Conservation (phyloP, 1,284 basidiomycete species). For the Naganishia sp. region DNA sequence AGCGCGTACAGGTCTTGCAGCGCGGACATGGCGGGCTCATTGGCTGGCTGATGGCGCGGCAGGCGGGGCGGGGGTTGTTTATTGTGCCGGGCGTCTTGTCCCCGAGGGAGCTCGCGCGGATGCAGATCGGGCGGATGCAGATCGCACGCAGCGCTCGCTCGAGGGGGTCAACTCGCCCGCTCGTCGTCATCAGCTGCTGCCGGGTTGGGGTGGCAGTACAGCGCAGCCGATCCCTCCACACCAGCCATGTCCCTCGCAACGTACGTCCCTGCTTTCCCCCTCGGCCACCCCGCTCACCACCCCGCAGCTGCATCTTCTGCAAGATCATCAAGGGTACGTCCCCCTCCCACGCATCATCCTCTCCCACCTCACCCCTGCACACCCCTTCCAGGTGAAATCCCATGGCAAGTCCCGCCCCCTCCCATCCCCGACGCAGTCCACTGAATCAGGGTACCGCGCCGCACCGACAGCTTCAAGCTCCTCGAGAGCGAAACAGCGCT, state of each 20-base stretch:
- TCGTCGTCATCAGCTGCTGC: no score
- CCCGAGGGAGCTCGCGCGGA: neutral
- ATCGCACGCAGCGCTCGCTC: no score
- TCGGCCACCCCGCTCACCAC: neutral
- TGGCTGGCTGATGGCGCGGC: no score
- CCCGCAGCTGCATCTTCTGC: slow-evolving; percentile 73
- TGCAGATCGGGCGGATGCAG: no score
- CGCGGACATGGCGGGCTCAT: slow-evolving; percentile 1
- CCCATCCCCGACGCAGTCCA: neutral
- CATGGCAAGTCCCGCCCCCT: slow-evolving; percentile 50
- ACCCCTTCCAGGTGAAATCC: slow-evolving; percentile 52
- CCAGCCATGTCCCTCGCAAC: slow-evolving; percentile 10
- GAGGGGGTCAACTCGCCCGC: no score
- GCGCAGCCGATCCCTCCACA: neutral
- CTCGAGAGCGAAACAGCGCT: slow-evolving; percentile 71
- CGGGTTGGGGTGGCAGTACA: no score
- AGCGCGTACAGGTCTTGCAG: slow-evolving; percentile 17
- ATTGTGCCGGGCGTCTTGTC: neutral
- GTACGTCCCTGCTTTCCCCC: neutral
- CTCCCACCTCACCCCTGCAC: neutral
- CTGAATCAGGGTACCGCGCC: no score
- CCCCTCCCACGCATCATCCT: neutral
- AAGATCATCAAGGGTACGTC: slow-evolving; percentile 79
- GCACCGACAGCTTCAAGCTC: slow-evolving; percentile 67
- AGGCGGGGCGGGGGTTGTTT: neutral